A percentile compares a stretch with the other conserved stretches of the same genome.
phyloP scores from a whole-genome alignment of 306 rosid genomes.

The Prosopis cineraria region DNA sequence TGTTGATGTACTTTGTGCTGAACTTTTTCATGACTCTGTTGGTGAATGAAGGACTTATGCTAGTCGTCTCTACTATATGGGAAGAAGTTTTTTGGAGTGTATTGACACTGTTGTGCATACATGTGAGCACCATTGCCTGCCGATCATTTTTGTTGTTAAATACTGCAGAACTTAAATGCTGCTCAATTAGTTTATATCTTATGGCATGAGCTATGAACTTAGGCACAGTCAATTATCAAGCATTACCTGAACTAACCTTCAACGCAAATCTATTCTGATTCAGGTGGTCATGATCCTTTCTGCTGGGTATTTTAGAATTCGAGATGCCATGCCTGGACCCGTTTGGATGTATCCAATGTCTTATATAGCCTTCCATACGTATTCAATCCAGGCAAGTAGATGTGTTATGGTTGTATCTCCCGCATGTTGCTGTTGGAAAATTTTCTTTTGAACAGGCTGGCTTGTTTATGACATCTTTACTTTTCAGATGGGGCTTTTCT shows the following conservation, averaged over 20 bases:
- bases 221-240: background rate
- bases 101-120: conserved; percentile 74
- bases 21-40: conserved; percentile 87
- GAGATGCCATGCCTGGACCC: conserved; percentile 77
- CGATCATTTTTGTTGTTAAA: background rate
- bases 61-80: conserved; percentile 69
- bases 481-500: background rate
- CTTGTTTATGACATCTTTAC: background rate
- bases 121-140: conserved; percentile 56
- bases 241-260: conserved; percentile 28
- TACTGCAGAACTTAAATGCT: background rate
- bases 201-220: background rate
- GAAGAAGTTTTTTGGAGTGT: conserved; percentile 83
- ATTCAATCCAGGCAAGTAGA: conserved; percentile 84
- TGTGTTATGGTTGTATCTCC: conserved; percentile 15
- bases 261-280: conserved; percentile 32
- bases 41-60: conserved; percentile 93
- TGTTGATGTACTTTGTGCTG: conserved; percentile 98
- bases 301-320: conserved; percentile 91
- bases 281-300: conserved; percentile 98
- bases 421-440: background rate
- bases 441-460: background rate
- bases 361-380: conserved; percentile 85
- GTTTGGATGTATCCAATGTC: conserved; percentile 91
- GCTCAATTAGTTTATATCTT: background rate